These are phyloP conservation scores for Pilasporangium apinafurcum DNA, from an alignment of 352 stramenopile species.

Conservation along the genomic window DNA sequence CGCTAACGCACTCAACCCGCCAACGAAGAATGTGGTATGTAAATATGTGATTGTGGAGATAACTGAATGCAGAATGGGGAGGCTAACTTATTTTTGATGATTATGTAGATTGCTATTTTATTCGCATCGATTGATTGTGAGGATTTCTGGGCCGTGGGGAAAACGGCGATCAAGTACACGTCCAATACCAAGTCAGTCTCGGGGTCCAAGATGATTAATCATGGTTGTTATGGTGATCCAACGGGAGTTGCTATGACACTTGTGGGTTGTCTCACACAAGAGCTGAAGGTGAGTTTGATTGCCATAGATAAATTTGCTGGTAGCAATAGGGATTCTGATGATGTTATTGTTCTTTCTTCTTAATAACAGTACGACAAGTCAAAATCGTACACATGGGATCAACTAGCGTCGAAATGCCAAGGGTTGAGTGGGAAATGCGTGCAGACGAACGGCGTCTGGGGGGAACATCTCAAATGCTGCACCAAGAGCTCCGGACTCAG, in stretches of 20 bases:
- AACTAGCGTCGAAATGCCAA: slow-evolving; percentile 73
- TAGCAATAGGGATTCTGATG: too few relatives aligned
- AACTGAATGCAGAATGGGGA: too few relatives aligned
- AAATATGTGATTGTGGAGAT: neutral
- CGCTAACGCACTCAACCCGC: slow-evolving; percentile 40
- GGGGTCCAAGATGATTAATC: slow-evolving; percentile 80
- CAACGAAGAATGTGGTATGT: slow-evolving; percentile 25
- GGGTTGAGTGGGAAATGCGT: slow-evolving; percentile 71
- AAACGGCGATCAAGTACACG: slow-evolving; percentile 71
- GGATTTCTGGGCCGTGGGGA: slow-evolving; percentile 78
- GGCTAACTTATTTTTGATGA: neutral
- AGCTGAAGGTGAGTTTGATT: slow-evolving; percentile 40
- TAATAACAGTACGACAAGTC: slow-evolving; percentile 74
- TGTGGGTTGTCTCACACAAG: slow-evolving; percentile 67
- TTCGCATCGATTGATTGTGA: slow-evolving; percentile 84
- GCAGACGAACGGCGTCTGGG: slow-evolving; percentile 84
- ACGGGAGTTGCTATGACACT: slow-evolving; percentile 60
- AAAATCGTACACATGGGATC: slow-evolving; percentile 79
- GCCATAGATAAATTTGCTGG: too few relatives aligned
- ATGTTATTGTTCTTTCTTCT: neutral
- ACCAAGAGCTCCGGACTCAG: slow-evolving; percentile 36
- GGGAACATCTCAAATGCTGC: slow-evolving; percentile 80
- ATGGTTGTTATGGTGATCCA: slow-evolving; percentile 73
- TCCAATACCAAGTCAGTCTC: slow-evolving; percentile 61
- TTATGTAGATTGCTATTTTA: slow-evolving; percentile 34